Evolutionary conservation across 2,329 filamentous ascomycete genomes (phyloP), one percentile per base, ranked within the genome.

Genomic region (Atkinsonella hypoxylon): DNA sequence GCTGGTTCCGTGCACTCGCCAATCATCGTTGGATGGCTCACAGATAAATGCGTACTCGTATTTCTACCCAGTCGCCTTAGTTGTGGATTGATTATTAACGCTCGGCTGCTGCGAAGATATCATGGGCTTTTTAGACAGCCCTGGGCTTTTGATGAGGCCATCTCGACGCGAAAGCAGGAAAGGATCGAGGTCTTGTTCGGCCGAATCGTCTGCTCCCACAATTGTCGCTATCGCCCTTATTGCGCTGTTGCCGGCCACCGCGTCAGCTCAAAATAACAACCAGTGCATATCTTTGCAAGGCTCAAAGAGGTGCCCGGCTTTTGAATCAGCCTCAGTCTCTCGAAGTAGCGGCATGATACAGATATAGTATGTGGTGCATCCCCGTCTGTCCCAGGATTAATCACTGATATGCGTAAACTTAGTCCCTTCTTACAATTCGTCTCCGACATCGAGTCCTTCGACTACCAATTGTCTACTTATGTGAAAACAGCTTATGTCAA

Each of bases 391-490:
- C 41, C n/a, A 11, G 18, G 31, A n/a, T 30, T 13, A 7, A 8
- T 22, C 4, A 48, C 30, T 50, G 13, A 46, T 18, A 11, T 26
- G 45, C 5, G 22, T 38, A 45, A 62, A 95, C 31, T 12, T 20
- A 53, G 90, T 70, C 83, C 89, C 45, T 98, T 97, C 66, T 78
- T 98, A 57, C 74, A 81, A 56, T 87, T 78, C 65, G 93, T 97
- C 59, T 85, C 85, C 43, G 83, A 85, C 63, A 77, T 78, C 15
- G 69, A 77, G 49, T 80, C 84, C 9, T 98, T 98, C 64, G 93
- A 98, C 66, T 65, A 74, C 41, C 78, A 85, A 61, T 70, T 98
- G 61, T 74, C 70, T 48, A 72, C 77, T 51, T 96, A 94, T 67
- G 77, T 96, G 49, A 71, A 78, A 50, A 83, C 82, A 38, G 77